Evolutionary conservation across 2,329 filamentous ascomycete genomes (phyloP).

Genomic region (Ceratocystis variospora): DNA sequence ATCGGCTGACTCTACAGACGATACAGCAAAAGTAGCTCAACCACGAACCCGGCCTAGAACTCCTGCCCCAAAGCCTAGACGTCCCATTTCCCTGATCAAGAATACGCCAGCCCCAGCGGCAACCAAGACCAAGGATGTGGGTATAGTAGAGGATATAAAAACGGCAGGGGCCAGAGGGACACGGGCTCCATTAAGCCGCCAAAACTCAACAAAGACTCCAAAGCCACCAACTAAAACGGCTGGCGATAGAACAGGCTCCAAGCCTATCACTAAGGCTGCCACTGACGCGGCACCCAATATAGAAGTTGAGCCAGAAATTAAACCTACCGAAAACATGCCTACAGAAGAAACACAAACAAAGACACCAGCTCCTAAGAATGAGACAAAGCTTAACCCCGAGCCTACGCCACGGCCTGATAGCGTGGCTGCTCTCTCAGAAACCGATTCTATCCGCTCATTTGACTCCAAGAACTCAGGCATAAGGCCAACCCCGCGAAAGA

Average conservation of each 20-base stretch:
- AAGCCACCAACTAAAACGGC: background rate
- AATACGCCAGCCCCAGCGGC: slow-evolving; percentile 12
- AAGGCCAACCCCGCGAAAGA: slow-evolving; percentile 1
- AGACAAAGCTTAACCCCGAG: background rate
- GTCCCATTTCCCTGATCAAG: slow-evolving; percentile 16
- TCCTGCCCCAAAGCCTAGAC: slow-evolving; percentile 12
- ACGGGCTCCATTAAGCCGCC: slow-evolving; percentile 4
- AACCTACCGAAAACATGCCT: background rate
- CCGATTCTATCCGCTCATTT: slow-evolving; percentile 4
- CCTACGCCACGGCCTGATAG: background rate
- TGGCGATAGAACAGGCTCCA: background rate
- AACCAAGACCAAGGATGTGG: background rate
- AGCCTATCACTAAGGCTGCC: background rate
- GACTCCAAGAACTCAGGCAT: slow-evolving; percentile 10
- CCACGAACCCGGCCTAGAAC: slow-evolving; percentile 16
- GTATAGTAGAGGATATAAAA: background rate
- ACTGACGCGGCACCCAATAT: background rate
- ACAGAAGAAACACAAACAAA: background rate
- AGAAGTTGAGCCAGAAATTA: background rate
- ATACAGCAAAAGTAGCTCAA: slow-evolving; percentile 6
- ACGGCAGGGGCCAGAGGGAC: background rate
- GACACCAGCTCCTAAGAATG: background rate
- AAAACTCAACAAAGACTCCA: slow-evolving; percentile 11
- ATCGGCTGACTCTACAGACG: slow-evolving; percentile 3
- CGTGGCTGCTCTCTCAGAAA: slow-evolving; percentile 8